A percentile compares a stretch with the other conserved stretches of the same genome.
phyloP scores from a whole-genome alignment of 2,329 filamentous ascomycete genomes.

The Neopestalotiopsis rosae region DNA sequence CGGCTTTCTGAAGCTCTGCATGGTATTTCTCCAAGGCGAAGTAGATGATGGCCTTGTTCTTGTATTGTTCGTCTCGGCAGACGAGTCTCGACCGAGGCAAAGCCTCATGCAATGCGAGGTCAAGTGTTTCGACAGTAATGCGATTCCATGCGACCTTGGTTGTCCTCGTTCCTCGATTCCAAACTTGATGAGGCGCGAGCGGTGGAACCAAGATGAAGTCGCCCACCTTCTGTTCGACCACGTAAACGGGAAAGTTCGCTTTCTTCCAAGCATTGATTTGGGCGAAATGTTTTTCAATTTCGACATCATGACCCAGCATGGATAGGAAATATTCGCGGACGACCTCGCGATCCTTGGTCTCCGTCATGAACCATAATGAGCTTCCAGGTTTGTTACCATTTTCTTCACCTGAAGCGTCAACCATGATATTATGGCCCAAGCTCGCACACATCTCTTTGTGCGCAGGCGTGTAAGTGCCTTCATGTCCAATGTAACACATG shows the following conservation, averaged over 20 bases:
- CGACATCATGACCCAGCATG: constrained; percentile 92
- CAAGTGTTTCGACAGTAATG: constrained; percentile 88
- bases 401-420: constrained; percentile 79
- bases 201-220: constrained; percentile 95
- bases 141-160: constrained; percentile 99
- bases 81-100: constrained; percentile 88
- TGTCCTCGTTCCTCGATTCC: constrained; percentile 94
- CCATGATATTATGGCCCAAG: constrained; percentile 97
- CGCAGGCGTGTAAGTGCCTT: constrained; percentile 94
- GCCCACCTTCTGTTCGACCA: constrained; percentile 88
- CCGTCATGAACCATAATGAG: constrained; percentile 99
- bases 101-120: constrained; percentile 84
- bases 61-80: constrained; percentile 97
- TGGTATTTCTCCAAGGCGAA: constrained; percentile 84
- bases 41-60: constrained; percentile 95
- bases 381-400: constrained; percentile 83
- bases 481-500: constrained; percentile 98
- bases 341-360: constrained; percentile 87
- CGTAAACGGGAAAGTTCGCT: constrained; percentile 89
- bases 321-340: constrained; percentile 95
- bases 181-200: constrained; percentile 93
- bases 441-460: constrained; percentile 98
- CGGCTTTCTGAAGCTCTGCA: constrained; percentile 59
- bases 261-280: constrained; percentile 95
- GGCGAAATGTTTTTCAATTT: constrained; percentile 96